Conservation (phyloP, 2,329 filamentous ascomycete species). For the Endoconidiophora polonica region DNA sequence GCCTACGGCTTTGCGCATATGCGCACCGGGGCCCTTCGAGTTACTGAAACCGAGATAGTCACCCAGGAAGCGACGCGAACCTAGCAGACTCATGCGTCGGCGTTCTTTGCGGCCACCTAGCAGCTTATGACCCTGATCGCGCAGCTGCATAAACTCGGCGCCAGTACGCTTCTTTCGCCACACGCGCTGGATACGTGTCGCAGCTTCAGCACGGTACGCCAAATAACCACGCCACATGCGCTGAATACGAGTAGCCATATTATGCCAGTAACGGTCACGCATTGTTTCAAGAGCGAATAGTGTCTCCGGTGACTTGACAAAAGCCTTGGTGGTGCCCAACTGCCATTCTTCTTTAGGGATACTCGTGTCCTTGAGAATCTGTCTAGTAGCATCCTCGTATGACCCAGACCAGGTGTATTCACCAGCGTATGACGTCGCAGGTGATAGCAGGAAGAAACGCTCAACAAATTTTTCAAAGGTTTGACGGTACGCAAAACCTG, state of each 20-base stretch:
- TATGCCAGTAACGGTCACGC: constrained; percentile 97
- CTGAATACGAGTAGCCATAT: constrained; percentile 97
- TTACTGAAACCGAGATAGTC: constrained; percentile 88
- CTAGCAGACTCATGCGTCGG: constrained; percentile 75
- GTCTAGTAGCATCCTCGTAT: constrained; percentile 68
- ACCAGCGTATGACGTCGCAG: constrained; percentile 87
- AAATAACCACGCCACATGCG: constrained; percentile 94
- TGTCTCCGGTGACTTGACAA: constrained; percentile 96
- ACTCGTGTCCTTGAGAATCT: constrained; percentile 90
- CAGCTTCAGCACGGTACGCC: constrained; percentile 79
- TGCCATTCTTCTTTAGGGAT: constrained; percentile 94
- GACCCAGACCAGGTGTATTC: constrained; percentile 94
- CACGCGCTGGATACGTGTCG: constrained; percentile 83
- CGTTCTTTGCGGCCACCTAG: constrained; percentile 79
- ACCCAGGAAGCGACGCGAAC: constrained; percentile 80
- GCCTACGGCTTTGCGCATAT: constrained; percentile 59
- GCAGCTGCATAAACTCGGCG: constrained; percentile 71
- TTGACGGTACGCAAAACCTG: constrained; percentile 92
- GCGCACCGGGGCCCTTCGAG: constrained; percentile 58
- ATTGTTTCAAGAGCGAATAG: constrained; percentile 94
- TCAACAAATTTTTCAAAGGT: constrained; percentile 98
- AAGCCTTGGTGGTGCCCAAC: constrained; percentile 90
- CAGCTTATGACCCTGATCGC: constrained; percentile 73
- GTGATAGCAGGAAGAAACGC: constrained; percentile 86
- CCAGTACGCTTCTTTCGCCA: constrained; percentile 89